A percentile compares a stretch with the other conserved stretches of the same genome.
Conservation (phyloP, 208 protist genomes). For the Wallacemonas sp. region DNA sequence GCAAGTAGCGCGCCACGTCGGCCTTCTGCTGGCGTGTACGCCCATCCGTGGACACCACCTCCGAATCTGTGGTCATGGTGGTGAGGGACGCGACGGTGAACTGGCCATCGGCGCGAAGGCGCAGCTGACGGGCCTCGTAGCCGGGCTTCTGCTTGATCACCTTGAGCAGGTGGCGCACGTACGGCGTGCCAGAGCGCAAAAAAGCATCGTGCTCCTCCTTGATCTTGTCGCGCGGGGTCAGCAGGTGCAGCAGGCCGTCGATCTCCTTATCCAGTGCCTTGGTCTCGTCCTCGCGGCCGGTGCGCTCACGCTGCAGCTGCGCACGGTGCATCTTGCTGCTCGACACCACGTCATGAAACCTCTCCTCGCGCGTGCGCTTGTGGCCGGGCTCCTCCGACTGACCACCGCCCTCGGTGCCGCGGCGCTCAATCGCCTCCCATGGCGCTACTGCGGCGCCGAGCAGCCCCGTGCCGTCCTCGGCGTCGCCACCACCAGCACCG, state of each 20-base stretch:
- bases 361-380: constrained; percentile 57
- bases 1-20: not conserved
- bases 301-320: constrained; percentile 67
- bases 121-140: constrained; percentile 55
- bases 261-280: constrained; percentile 70
- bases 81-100: constrained; percentile 39
- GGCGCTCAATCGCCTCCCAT: constrained; percentile 13
- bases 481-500: not conserved
- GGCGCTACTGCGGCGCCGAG: constrained; percentile 9
- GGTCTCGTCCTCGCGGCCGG: constrained; percentile 56
- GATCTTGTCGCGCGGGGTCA: constrained; percentile 60
- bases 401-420: constrained; percentile 17
- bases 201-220: constrained; percentile 71
- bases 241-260: constrained; percentile 63
- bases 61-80: not conserved
- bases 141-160: constrained; percentile 32
- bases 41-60: not conserved
- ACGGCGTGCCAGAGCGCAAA: constrained; percentile 45
- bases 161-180: constrained; percentile 59
- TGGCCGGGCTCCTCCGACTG: constrained; percentile 26
- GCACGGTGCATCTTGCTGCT: constrained; percentile 64
- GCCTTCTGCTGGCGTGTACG: constrained; percentile 9
- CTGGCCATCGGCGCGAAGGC: constrained; percentile 38
- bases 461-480: constrained; percentile 22
- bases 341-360: constrained; percentile 67